These are phyloP conservation scores for Actinidia chinensis DNA, from an alignment of 179 eudicot species.

Conservation along the genomic window DNA sequence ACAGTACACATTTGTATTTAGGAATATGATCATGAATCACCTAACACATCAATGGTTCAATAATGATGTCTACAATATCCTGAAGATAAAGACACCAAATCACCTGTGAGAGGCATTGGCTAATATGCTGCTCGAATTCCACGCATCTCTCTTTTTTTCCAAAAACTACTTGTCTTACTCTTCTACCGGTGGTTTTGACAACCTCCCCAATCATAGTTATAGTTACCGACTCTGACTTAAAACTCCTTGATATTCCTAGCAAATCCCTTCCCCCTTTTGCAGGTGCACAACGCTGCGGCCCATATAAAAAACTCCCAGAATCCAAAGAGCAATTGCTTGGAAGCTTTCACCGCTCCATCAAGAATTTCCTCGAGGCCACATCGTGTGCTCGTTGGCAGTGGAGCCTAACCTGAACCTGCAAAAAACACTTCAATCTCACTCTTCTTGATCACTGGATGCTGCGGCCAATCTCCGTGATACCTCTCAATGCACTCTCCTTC, in stretches of 20 bases:
- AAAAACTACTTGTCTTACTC: slow-evolving; percentile 86
- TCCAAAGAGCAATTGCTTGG: slow-evolving; percentile 80
- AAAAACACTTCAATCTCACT: slow-evolving; percentile 89
- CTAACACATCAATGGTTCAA: not conserved
- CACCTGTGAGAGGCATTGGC: slow-evolving; percentile 82
- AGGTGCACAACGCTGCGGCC: slow-evolving; percentile 68
- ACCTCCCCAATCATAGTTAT: slow-evolving; percentile 87
- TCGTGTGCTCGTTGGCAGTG: slow-evolving; percentile 65
- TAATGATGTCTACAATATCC: no score
- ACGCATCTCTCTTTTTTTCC: slow-evolving; percentile 72
- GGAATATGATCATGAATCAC: not conserved
- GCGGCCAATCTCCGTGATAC: slow-evolving; percentile 64
- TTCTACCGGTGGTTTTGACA: slow-evolving; percentile 53
- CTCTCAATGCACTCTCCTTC: slow-evolving; percentile 70
- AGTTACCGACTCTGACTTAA: slow-evolving; percentile 70
- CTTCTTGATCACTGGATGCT: slow-evolving; percentile 69
- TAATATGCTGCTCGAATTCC: slow-evolving; percentile 69
- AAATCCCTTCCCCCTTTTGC: slow-evolving; percentile 89
- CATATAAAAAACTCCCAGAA: slow-evolving; percentile 42
- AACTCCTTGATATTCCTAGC: slow-evolving; percentile 77
- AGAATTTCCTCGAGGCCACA: slow-evolving; percentile 79
- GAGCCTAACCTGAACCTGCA: slow-evolving; percentile 84
- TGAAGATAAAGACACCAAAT: slow-evolving; percentile 10
- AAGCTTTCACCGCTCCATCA: slow-evolving; percentile 80
- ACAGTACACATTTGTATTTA: not conserved